Conservation (phyloP, 306 rosid species). For the Ormosia semicastrata region DNA sequence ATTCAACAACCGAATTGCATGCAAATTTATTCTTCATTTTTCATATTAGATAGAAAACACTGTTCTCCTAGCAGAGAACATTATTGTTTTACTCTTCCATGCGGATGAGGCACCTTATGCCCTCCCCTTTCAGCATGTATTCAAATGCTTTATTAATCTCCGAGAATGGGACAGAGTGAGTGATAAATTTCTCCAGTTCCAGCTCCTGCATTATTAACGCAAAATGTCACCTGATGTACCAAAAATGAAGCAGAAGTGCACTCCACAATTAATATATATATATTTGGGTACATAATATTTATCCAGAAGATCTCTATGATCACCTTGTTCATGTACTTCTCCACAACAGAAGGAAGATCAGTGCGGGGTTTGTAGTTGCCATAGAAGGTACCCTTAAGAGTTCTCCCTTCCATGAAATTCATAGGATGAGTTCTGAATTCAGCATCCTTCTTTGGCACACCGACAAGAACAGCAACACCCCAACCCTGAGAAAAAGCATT, state of each 20-base stretch:
- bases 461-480: conserved; percentile 71
- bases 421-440: conserved; percentile 50
- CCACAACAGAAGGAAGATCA: conserved; percentile 56
- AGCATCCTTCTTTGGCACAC: conserved; percentile 55
- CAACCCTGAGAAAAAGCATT: conserved; percentile 42
- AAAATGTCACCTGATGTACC: too few species aligned
- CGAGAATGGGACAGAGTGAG: conserved; percentile 41
- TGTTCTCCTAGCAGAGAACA: not conserved
- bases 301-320: too few species aligned
- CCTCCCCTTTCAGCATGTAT: conserved; percentile 42
- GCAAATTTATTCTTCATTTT: conserved; percentile 3
- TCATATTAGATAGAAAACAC: not conserved
- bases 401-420: conserved; percentile 52
- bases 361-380: conserved; percentile 63
- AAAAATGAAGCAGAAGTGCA: too few species aligned
- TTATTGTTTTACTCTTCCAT: conserved; percentile 25
- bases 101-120: conserved; percentile 38
- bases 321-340: conserved; percentile 47
- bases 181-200: conserved; percentile 53
- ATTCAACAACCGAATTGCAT: not conserved
- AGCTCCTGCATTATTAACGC: conserved; percentile 34
- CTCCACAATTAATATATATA: too few species aligned
- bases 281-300: too few species aligned
- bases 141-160: conserved; percentile 53
- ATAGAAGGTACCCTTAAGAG: conserved; percentile 63